Evolutionary conservation across 805 yeast genomes (phyloP).

Genomic region (Suhomyces vadensis): DNA sequence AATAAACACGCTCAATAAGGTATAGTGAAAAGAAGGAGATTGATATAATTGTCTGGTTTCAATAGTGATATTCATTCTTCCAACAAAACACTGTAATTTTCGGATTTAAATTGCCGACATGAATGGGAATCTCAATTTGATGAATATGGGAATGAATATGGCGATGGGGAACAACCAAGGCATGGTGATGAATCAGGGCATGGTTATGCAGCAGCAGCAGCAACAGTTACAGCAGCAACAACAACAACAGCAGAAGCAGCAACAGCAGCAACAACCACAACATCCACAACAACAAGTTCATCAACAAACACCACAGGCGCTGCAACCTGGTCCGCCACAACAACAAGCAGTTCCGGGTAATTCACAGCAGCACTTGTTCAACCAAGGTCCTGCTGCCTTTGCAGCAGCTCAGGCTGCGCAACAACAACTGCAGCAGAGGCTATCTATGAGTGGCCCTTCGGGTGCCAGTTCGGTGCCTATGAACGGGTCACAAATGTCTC

Average conservation of each 20-base stretch:
- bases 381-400: slow-evolving; percentile 4
- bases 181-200: slow-evolving; percentile 9
- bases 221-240: slow-evolving; percentile 14
- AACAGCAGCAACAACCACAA: slow-evolving; percentile 5
- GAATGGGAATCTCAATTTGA: slow-evolving; percentile 14
- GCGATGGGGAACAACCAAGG: slow-evolving; percentile 9
- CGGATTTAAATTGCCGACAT: neutral
- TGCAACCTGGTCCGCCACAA: neutral
- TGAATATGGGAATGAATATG: slow-evolving; percentile 13
- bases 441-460: slow-evolving; percentile 7
- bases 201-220: slow-evolving; percentile 12
- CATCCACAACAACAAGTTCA: slow-evolving; percentile 1
- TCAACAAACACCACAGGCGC: neutral
- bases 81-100: too few species aligned
- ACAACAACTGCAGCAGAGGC: slow-evolving; percentile 8
- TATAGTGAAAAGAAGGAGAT: neutral
- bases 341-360: slow-evolving; percentile 1
- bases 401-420: slow-evolving; percentile 2
- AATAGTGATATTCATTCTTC: too few species aligned
- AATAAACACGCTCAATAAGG: neutral
- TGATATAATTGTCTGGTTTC: too few species aligned
- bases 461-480: slow-evolving; percentile 8
- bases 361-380: slow-evolving; percentile 5
- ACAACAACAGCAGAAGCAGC: slow-evolving; percentile 6
- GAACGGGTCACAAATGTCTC: slow-evolving; percentile 10